A percentile compares a stretch with the other conserved stretches of the same genome.
Evolutionary conservation across 257 asterid genomes (phyloP).

Genomic region (Solanum bulbocastanum): DNA sequence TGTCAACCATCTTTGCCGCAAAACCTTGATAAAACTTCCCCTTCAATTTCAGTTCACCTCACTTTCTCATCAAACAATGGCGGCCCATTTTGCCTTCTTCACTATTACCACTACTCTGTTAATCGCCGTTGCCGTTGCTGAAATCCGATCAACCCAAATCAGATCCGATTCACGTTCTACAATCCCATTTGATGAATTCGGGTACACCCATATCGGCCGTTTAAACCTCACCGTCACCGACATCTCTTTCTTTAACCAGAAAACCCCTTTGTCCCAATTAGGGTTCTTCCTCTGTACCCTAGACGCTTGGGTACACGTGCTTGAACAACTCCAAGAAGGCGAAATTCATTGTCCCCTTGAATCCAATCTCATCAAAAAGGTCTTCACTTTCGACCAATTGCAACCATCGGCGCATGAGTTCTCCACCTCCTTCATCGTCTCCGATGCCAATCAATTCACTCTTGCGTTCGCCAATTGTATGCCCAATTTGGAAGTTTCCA

Average conservation of each 20-base stretch:
- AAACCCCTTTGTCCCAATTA: background rate
- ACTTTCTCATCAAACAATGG: background rate
- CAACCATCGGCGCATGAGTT: background rate
- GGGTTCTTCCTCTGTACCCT: constrained; percentile 16
- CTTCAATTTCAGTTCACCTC: background rate
- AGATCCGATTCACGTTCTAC: constrained; percentile 21
- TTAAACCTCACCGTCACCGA: constrained; percentile 16
- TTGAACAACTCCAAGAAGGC: background rate
- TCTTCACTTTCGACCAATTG: background rate
- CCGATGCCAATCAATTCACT: background rate
- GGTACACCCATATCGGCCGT: constrained; percentile 17
- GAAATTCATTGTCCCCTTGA: background rate
- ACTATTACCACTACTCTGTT: background rate
- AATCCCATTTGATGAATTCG: constrained; percentile 23
- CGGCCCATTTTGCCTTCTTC: background rate
- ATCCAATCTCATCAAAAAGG: background rate
- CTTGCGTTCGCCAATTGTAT: background rate
- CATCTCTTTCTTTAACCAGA: background rate
- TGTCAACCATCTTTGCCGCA: background rate
- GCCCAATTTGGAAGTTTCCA: background rate
- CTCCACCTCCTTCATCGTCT: background rate
- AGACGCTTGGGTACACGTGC: background rate
- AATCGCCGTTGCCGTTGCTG: background rate
- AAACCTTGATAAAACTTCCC: background rate
- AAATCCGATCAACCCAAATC: constrained; percentile 15